Percentiles rank a stretch among this genome's conserved stretches.
Evolutionary conservation across 2,329 filamentous ascomycete genomes (phyloP).

Genomic region (Pseudophaeomoniella oleicola): DNA sequence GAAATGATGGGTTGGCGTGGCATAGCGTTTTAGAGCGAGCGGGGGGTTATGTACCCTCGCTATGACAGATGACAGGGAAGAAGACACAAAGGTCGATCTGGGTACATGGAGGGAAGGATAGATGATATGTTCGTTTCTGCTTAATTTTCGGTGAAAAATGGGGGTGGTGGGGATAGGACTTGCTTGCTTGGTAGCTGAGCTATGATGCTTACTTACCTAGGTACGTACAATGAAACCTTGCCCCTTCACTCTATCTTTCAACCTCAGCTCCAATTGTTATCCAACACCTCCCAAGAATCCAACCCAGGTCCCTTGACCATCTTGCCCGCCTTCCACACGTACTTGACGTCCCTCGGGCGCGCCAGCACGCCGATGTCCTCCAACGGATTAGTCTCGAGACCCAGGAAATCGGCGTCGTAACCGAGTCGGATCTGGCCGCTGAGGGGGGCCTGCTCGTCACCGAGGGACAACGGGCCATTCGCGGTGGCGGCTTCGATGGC

Average conservation of each 20-base stretch:
- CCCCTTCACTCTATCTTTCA: not conserved
- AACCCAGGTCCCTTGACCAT: conserved; percentile 7
- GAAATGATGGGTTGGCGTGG: too few relatives aligned
- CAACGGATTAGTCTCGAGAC: conserved; percentile 27
- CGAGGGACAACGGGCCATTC: conserved; percentile 30
- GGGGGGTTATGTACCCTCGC: too few relatives aligned
- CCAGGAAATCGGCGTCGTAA: conserved; percentile 36
- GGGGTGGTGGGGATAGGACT: too few relatives aligned
- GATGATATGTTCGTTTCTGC: too few relatives aligned
- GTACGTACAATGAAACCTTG: too few relatives aligned
- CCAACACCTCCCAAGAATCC: not conserved
- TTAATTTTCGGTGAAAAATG: too few relatives aligned
- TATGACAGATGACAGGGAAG: too few relatives aligned
- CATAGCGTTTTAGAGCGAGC: too few relatives aligned
- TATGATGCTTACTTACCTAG: too few relatives aligned
- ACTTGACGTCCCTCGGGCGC: conserved; percentile 24
- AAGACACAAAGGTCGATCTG: too few relatives aligned
- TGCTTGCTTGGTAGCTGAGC: too few relatives aligned
- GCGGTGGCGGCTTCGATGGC: conserved; percentile 38
- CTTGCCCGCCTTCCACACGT: conserved; percentile 24
- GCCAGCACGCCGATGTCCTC: conserved; percentile 28
- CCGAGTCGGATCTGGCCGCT: conserved; percentile 30
- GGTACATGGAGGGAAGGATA: too few relatives aligned
- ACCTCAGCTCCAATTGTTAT: not conserved
- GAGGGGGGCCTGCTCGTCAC: conserved; percentile 25